phyloP scores from a whole-genome alignment of 257 asterid genomes.

The Solanum piurae region DNA sequence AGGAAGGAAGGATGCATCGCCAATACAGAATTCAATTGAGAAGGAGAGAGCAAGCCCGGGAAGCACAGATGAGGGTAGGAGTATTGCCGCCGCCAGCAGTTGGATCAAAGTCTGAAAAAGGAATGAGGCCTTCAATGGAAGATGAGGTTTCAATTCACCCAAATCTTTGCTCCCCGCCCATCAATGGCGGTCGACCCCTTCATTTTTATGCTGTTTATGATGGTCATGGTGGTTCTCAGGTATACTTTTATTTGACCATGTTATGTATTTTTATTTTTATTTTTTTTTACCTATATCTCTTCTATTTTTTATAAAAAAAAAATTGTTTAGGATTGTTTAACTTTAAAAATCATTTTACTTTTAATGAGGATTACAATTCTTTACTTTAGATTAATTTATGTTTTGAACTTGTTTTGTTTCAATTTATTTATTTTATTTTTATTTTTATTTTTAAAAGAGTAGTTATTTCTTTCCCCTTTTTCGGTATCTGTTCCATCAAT shows the following conservation, averaged over 20 bases:
- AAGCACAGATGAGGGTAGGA: background rate
- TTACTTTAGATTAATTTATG: too few species aligned
- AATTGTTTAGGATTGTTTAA: too few species aligned
- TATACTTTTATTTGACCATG: background rate
- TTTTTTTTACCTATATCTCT: too few species aligned
- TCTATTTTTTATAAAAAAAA: too few species aligned
- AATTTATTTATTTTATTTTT: too few species aligned
- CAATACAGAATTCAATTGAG: background rate
- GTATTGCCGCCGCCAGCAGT: background rate
- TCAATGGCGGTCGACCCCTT: background rate
- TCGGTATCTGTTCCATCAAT: too few species aligned
- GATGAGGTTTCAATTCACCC: background rate
- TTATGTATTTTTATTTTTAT: too few species aligned
- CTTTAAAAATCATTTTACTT: too few species aligned
- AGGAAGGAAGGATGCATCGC: background rate
- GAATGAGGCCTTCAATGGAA: constrained; percentile 4
- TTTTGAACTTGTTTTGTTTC: too few species aligned
- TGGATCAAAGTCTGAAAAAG: background rate
- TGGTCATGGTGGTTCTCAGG: constrained; percentile 17
- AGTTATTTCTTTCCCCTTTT: too few species aligned
- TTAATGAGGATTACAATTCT: too few species aligned
- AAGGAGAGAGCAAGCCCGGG: background rate
- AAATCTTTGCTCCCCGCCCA: constrained; percentile 2
- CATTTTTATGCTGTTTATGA: constrained; percentile 13
- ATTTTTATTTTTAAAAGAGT: too few species aligned